Evolutionary conservation across 1,284 basidiomycete species (phyloP).

Genomic region (Papiliotrema fonsecae): DNA sequence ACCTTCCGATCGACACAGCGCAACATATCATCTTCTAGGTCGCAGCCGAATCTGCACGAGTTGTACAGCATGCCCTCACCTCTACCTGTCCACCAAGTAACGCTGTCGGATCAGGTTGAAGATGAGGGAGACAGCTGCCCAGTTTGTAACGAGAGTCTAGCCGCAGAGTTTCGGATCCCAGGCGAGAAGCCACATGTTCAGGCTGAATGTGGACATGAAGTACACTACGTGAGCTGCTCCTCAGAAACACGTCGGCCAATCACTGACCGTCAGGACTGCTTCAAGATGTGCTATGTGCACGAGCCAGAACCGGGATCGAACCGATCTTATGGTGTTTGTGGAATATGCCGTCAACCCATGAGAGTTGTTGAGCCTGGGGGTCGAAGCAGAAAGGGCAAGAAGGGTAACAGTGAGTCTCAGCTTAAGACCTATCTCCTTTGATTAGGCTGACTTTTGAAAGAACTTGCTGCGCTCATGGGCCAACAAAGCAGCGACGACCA

Average conservation of each 20-base stretch:
- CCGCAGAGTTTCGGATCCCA: conserved; percentile 54
- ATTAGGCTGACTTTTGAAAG: not conserved
- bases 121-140: conserved; percentile 45
- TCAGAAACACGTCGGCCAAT: too few species aligned
- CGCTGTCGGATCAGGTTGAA: conserved; percentile 33
- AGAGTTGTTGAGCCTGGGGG: conserved; percentile 65
- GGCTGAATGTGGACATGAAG: conserved; percentile 92
- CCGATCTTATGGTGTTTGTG: conserved; percentile 85
- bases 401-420: conserved; percentile 66
- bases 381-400: conserved; percentile 58
- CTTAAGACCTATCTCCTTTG: conserved; percentile 52
- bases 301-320: conserved; percentile 62
- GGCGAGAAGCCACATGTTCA: conserved; percentile 97
- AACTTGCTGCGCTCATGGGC: conserved; percentile 79
- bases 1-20: not conserved
- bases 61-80: conserved; percentile 10
- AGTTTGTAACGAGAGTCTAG: conserved; percentile 46
- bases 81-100: conserved; percentile 27
- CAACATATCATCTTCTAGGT: conserved; percentile 14
- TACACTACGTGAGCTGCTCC: conserved; percentile 70
- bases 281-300: conserved; percentile 89
- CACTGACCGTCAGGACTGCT: conserved; percentile 66
- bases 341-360: conserved; percentile 93
- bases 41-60: conserved; percentile 25
- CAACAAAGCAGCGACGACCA: conserved; percentile 18